phyloP scores from a whole-genome alignment of 208 protist genomes.

The Herpetomonas tarakana region DNA sequence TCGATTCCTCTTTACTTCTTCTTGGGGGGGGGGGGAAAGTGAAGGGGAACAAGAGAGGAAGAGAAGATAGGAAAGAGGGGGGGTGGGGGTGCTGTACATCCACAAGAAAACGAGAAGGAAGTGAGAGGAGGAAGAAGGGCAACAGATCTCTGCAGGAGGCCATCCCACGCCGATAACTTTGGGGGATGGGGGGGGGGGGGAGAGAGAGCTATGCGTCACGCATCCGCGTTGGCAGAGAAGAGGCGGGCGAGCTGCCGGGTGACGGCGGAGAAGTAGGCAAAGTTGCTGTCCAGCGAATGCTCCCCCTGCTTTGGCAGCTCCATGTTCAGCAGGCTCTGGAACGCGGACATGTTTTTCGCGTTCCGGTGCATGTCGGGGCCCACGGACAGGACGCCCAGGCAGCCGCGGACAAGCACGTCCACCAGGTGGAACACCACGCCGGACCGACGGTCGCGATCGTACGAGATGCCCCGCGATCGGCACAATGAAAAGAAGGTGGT shows the following conservation, averaged over 20 bases:
- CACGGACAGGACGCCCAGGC: constrained; percentile 78
- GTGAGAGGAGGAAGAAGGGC: no score
- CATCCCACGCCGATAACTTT: no score
- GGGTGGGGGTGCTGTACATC: neutral
- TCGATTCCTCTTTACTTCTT: neutral
- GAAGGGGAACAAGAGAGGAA: constrained; percentile 2
- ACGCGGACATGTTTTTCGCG: constrained; percentile 55
- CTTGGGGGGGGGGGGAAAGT: no score
- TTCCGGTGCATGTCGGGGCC: constrained; percentile 30
- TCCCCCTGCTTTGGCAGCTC: constrained; percentile 86
- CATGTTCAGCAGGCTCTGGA: constrained; percentile 77
- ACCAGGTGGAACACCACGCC: constrained; percentile 88
- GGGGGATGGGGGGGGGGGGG: no score
- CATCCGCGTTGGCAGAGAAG: no score
- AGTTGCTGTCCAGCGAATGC: constrained; percentile 83
- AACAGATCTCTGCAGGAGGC: no score
- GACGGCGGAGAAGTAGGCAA: constrained; percentile 80
- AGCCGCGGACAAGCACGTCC: constrained; percentile 75
- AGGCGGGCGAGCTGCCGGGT: constrained; percentile 63
- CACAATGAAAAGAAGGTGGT: constrained; percentile 83
- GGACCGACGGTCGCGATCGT: constrained; percentile 39
- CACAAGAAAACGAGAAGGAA: neutral
- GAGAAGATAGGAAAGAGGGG: constrained; percentile 1
- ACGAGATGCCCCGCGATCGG: constrained; percentile 60
- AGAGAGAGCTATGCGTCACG: no score